These are phyloP conservation scores for Pseudonitzschia multiseries DNA, from an alignment of 108 stramenopile genomes.

Conservation along the genomic window DNA sequence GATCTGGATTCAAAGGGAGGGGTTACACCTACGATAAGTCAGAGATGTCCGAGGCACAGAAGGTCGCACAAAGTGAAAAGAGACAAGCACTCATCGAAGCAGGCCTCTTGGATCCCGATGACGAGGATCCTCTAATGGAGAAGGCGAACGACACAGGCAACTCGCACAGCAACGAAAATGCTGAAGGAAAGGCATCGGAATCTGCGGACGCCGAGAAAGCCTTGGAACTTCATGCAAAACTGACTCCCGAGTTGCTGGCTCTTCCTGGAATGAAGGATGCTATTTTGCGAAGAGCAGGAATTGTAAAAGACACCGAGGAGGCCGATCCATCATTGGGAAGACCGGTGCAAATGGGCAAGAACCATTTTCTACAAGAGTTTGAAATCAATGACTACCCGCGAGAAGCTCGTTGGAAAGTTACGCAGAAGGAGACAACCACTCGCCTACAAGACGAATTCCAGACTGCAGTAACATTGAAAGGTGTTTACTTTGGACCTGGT, in stretches of 20 bases:
- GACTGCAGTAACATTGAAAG: constrained; percentile 89
- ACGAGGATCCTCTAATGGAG: constrained; percentile 46
- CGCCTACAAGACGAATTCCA: constrained; percentile 90
- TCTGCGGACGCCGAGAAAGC: constrained; percentile 36
- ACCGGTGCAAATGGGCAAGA: constrained; percentile 51
- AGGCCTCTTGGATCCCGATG: constrained; percentile 83
- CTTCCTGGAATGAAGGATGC: constrained; percentile 89
- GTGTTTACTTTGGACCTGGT: constrained; percentile 72
- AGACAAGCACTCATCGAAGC: constrained; percentile 90
- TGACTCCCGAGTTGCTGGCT: constrained; percentile 77
- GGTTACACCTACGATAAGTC: constrained; percentile 95
- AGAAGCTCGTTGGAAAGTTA: constrained; percentile 88
- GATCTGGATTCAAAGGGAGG: constrained; percentile 93
- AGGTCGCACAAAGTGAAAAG: constrained; percentile 82
- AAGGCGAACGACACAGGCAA: constrained; percentile 12
- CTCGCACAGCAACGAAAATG: constrained; percentile 5
- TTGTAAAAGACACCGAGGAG: constrained; percentile 48
- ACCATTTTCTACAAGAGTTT: constrained; percentile 84
- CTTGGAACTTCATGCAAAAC: constrained; percentile 55
- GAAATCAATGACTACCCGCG: constrained; percentile 94
- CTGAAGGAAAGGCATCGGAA: constrained; percentile 9
- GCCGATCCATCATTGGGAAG: constrained; percentile 26
- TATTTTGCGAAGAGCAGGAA: constrained; percentile 73
- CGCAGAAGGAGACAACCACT: constrained; percentile 85
- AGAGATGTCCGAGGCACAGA: constrained; percentile 94